These are phyloP conservation scores for Podospora comata DNA, from an alignment of 495 filamentous ascomycete genomes.

Conservation along the genomic window DNA sequence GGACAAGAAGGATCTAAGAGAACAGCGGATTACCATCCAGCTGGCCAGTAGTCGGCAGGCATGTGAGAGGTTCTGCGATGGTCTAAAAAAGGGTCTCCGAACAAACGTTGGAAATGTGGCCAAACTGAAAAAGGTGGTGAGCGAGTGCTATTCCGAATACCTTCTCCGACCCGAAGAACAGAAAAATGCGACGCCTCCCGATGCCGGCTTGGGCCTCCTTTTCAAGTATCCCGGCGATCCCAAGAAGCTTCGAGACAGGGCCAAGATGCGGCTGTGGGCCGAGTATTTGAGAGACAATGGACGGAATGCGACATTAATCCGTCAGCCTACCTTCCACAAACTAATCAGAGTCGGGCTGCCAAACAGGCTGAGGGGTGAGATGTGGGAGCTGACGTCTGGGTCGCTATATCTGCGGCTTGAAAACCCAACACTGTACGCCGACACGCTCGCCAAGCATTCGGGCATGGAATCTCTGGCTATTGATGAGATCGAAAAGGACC, in stretches of 20 bases:
- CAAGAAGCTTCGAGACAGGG: conserved; percentile 89
- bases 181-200: conserved; percentile 65
- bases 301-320: conserved; percentile 83
- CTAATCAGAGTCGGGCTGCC: conserved; percentile 92
- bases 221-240: conserved; percentile 96
- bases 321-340: conserved; percentile 96
- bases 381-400: conserved; percentile 92
- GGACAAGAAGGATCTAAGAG: conserved; percentile 52
- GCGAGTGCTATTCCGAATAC: conserved; percentile 91
- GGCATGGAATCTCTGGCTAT: conserved; percentile 88
- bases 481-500: conserved; percentile 97
- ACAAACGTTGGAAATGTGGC: conserved; percentile 82
- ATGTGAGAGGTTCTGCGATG: conserved; percentile 95
- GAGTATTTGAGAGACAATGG: conserved; percentile 97
- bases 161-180: conserved; percentile 61
- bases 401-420: conserved; percentile 84
- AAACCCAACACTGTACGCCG: conserved; percentile 74
- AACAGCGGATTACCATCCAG: conserved; percentile 84
- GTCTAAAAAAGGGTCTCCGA: conserved; percentile 81
- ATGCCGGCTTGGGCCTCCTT: conserved; percentile 86
- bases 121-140: conserved; percentile 70
- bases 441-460: conserved; percentile 77
- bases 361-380: conserved; percentile 87
- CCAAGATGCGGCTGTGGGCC: conserved; percentile 95
- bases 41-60: conserved; percentile 81